A percentile compares a stretch with the other conserved stretches of the same genome.
Evolutionary conservation across 2,329 filamentous ascomycete genomes (phyloP).

Genomic region (Cordyceps tenuipes): DNA sequence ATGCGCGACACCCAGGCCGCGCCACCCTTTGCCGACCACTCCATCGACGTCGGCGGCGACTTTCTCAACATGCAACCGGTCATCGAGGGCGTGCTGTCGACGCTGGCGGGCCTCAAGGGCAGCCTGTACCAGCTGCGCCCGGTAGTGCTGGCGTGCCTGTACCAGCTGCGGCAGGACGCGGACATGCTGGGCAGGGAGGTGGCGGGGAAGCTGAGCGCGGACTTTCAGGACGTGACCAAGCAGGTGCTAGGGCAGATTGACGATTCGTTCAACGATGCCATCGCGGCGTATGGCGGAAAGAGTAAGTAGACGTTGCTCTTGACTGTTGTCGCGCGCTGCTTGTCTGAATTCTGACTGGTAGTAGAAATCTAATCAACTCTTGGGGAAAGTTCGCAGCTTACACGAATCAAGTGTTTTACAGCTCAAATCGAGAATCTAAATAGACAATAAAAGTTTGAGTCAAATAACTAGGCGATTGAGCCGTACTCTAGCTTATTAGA

Average conservation of each 20-base stretch:
- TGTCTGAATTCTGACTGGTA: not conserved
- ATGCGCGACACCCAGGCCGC: not conserved
- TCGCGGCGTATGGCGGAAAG: slow-evolving; percentile 4
- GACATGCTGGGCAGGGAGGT: not conserved
- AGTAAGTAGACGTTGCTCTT: not conserved
- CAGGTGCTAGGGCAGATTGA: slow-evolving; percentile 1
- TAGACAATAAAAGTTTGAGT: too few relatives aligned
- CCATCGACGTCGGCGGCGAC: slow-evolving; percentile 6
- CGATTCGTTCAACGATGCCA: slow-evolving; percentile 4
- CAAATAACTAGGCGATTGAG: too few relatives aligned
- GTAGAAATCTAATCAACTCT: not conserved
- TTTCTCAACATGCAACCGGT: slow-evolving; percentile 7
- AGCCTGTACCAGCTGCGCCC: not conserved
- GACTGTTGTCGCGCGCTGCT: not conserved
- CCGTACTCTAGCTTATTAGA: too few relatives aligned
- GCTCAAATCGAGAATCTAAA: not conserved
- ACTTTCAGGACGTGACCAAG: slow-evolving; percentile 2
- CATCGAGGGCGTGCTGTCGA: not conserved
- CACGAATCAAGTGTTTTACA: not conserved
- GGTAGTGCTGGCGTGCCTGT: slow-evolving; percentile 2
- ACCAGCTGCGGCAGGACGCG: slow-evolving; percentile 8
- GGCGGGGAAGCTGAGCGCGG: not conserved
- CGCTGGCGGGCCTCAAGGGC: not conserved
- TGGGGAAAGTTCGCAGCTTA: not conserved
- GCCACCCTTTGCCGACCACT: slow-evolving; percentile 2